These are phyloP conservation scores for Multifurca ochricompacta DNA, from an alignment of 768 basidiomycete species.

Conservation along the genomic window DNA sequence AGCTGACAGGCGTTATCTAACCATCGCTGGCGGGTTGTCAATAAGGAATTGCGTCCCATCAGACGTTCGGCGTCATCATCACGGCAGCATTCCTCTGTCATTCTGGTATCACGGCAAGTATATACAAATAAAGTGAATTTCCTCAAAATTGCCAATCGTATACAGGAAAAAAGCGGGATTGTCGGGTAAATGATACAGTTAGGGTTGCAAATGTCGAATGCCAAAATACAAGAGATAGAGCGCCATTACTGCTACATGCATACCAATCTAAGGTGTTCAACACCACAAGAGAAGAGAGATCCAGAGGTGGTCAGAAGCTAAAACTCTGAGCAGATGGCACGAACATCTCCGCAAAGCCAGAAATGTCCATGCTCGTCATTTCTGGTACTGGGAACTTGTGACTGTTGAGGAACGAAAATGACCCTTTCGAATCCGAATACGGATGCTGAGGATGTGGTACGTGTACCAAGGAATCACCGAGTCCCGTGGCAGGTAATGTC, in stretches of 20 bases:
- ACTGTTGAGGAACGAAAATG: conserved; percentile 8
- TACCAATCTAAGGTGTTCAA: not conserved
- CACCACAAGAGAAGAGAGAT: not conserved
- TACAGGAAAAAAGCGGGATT: not conserved
- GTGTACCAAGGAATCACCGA: not conserved
- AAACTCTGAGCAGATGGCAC: not conserved
- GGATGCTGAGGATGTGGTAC: not conserved
- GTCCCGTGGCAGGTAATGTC: not conserved
- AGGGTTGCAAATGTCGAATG: conserved; percentile 9
- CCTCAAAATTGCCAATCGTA: conserved; percentile 10
- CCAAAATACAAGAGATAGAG: conserved; percentile 15
- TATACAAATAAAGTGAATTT: conserved; percentile 20
- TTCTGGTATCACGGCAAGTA: conserved; percentile 14
- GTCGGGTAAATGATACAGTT: conserved; percentile 20
- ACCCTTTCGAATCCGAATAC: not conserved
- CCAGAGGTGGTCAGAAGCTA: conserved; percentile 8
- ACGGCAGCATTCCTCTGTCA: conserved; percentile 3
- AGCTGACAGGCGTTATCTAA: conserved; percentile 12
- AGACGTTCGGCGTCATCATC: conserved; percentile 6
- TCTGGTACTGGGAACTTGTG: conserved; percentile 6
- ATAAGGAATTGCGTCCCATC: not conserved
- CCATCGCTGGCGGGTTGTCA: not conserved
- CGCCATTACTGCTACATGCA: conserved; percentile 18
- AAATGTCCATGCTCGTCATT: not conserved
- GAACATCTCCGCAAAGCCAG: conserved; percentile 10